phyloP scores from a whole-genome alignment of 2,329 filamentous ascomycete species.

The Colletotrichum sp. region DNA sequence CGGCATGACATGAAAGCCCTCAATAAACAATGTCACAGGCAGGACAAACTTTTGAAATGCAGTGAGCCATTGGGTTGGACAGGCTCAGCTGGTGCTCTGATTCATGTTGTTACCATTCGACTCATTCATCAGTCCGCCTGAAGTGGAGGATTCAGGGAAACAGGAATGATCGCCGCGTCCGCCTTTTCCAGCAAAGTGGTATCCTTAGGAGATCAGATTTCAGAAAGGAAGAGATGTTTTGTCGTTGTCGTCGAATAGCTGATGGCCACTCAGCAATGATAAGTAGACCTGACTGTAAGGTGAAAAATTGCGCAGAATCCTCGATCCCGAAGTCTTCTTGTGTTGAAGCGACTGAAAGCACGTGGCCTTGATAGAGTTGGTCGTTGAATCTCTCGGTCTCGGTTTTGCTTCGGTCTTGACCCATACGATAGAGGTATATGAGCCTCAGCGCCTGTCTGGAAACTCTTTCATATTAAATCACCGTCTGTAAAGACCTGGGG shows the following conservation, averaged over 20 bases:
- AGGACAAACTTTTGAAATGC: not conserved
- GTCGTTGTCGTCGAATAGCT: not conserved
- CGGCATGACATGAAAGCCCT: not conserved
- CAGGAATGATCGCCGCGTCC: not conserved
- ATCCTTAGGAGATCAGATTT: not conserved
- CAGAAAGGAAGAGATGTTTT: not conserved
- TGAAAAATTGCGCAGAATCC: not conserved
- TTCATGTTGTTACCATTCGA: not conserved
- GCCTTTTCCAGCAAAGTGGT: not conserved
- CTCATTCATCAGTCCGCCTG: not conserved
- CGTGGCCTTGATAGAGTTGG: not conserved
- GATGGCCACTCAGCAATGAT: not conserved
- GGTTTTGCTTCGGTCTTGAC: not conserved
- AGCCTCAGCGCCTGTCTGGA: not conserved
- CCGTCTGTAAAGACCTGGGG: not conserved
- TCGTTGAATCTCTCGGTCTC: not conserved
- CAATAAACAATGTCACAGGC: not conserved
- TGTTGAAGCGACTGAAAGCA: not conserved
- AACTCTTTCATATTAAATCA: not conserved
- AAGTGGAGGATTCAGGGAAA: accelerated
- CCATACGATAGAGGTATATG: not conserved
- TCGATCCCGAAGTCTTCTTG: not conserved
- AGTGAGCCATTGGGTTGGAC: not conserved
- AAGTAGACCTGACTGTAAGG: not conserved
- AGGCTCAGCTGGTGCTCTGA: not conserved